These are phyloP conservation scores for Dendrostoma leiphaemia DNA, from an alignment of 2,329 filamentous ascomycete species.

Conservation along the genomic window DNA sequence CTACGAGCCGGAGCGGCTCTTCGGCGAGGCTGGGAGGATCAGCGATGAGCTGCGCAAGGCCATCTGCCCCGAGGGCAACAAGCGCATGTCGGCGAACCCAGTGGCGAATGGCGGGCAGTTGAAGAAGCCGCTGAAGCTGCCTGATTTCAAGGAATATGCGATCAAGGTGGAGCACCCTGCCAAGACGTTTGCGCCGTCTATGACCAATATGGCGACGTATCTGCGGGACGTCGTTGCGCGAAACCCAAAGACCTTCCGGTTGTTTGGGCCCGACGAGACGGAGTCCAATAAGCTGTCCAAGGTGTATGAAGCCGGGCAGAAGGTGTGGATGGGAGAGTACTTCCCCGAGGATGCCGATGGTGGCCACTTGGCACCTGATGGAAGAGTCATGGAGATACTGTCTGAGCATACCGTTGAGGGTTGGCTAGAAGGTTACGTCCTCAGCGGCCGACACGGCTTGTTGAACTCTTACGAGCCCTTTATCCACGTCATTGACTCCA, in stretches of 20 bases:
- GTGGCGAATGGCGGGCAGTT: constrained; percentile 70
- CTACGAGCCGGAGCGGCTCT: constrained; percentile 72
- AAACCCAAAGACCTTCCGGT: constrained; percentile 68
- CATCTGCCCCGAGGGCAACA: constrained; percentile 62
- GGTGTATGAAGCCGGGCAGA: constrained; percentile 73
- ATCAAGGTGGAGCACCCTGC: constrained; percentile 62
- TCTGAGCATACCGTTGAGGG: constrained; percentile 78
- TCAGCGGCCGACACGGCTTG: constrained; percentile 72
- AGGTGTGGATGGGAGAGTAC: constrained; percentile 77
- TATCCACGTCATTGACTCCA: constrained; percentile 79
- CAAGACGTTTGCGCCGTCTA: constrained; percentile 56
- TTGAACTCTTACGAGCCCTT: constrained; percentile 83
- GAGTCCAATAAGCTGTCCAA: constrained; percentile 75
- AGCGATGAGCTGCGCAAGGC: constrained; percentile 56
- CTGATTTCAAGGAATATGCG: constrained; percentile 68
- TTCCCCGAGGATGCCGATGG: constrained; percentile 74
- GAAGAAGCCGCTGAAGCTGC: constrained; percentile 65
- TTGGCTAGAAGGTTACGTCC: constrained; percentile 76
- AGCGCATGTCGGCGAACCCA: constrained; percentile 75
- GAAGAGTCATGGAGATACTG: constrained; percentile 82
- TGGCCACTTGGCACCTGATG: constrained; percentile 66
- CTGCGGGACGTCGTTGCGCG: constrained; percentile 64
- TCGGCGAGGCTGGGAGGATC: constrained; percentile 62
- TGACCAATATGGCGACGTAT: constrained; percentile 68
- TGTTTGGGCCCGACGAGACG: constrained; percentile 79